Evolutionary conservation across 345 rosid genomes (phyloP), one percentile per base, ranked within the genome.

Genomic region (Citrus medica): DNA sequence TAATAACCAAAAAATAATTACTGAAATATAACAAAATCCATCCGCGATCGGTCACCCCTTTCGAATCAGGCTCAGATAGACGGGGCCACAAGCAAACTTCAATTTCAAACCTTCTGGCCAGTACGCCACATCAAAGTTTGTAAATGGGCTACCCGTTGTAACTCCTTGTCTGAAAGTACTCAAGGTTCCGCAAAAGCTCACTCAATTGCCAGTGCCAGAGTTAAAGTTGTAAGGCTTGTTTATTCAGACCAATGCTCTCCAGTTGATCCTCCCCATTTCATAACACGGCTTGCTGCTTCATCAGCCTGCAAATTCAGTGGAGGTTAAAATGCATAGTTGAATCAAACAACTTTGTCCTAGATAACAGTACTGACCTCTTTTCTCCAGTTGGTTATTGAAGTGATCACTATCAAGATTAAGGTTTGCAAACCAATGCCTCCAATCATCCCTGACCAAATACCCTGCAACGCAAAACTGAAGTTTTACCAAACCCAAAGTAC

Each of bases 361-460:
- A 53, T 17, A 53, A 17, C 58, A 53, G 58, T 51, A 78, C 88
- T 55, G 14, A 95, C 98, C 85, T 95, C 98, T 83, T 35, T 92
- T 37, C 78, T 84, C 98, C 98, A 95, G 81, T 93, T 91, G 61
- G 97, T 95, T 51, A 82, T 13, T 76, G 92, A 87, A 67, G 93
- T 89, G 62, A 95, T 67, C 48, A 88, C 79, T 68, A 93, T 76
- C 83, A 93, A 82, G 78, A 89, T 89, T 61, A 91, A 7, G 67
- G 97, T 95, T 75, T 95, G 98, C 79, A 95, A 79, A 61, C 80
- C 79, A 40, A 93, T 89, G 63, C 98, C 98, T 68, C 90, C 97
- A 10, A 92, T 90, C 98, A 93, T 92, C n/a, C 98, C 98, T 33
- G 93, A 89, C 98, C 98, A 95, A 67, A 95, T 88, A 62, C 98